Conservation (phyloP, 306 rosid species). For the Lathyrus sativus region DNA sequence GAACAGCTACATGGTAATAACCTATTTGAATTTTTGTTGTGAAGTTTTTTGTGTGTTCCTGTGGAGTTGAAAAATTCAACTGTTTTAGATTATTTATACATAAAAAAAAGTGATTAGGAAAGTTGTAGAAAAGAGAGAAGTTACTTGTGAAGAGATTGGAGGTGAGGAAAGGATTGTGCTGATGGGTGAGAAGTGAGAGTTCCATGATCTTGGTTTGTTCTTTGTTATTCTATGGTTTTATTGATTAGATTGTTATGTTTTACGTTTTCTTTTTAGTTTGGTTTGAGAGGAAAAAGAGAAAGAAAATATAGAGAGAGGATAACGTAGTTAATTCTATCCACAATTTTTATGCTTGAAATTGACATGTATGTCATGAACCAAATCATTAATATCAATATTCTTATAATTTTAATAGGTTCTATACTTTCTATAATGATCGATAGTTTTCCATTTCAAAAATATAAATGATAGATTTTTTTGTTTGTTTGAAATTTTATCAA, state of each 20-base stretch:
- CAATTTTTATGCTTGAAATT: constrained; percentile 37
- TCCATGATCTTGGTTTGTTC: constrained; percentile 48
- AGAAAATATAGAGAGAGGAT: constrained; percentile 48
- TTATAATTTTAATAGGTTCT: too few species aligned
- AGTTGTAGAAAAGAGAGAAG: constrained; percentile 37
- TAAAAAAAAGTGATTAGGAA: constrained; percentile 29
- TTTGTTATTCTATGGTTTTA: background rate
- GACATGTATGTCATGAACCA: background rate
- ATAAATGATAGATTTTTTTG: too few species aligned
- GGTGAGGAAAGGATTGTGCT: constrained; percentile 43
- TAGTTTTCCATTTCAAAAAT: too few species aligned
- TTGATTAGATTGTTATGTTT: background rate
- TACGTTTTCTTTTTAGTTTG: background rate
- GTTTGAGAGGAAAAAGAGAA: constrained; percentile 25
- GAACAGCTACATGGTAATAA: constrained; percentile 56
- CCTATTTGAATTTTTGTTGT: constrained; percentile 43
- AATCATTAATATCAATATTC: background rate
- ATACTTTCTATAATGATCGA: too few species aligned
- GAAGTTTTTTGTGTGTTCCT: constrained; percentile 60
- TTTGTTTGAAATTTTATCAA: too few species aligned
- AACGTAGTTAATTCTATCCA: constrained; percentile 64
- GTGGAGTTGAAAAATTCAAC: constrained; percentile 38
- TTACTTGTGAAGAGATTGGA: constrained; percentile 53
- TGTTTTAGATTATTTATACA: constrained; percentile 27
- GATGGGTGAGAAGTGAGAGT: constrained; percentile 57